phyloP scores from a whole-genome alignment of 2,329 filamentous ascomycete species.

The Fusarium subtropicale region DNA sequence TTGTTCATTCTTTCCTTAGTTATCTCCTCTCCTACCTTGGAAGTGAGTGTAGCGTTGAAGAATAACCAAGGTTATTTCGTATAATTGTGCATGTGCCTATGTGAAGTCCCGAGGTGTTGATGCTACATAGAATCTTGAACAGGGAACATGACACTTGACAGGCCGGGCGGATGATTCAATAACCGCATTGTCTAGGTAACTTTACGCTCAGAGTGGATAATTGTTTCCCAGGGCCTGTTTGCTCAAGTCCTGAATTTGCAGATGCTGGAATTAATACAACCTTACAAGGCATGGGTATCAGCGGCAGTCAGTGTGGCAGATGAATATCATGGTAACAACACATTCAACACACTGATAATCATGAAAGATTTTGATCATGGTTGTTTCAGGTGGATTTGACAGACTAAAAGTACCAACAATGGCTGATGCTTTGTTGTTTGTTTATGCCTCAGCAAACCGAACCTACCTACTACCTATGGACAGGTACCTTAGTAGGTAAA shows the following conservation, averaged over 20 bases:
- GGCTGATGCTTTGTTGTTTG: constrained; percentile 16
- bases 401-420: constrained; percentile 22
- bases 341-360: constrained; percentile 25
- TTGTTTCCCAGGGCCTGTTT: constrained; percentile 8
- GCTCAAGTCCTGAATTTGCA: neutral
- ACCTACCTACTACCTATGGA: neutral
- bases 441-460: constrained; percentile 37
- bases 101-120: constrained; percentile 12
- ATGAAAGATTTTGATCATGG: constrained; percentile 22
- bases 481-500: neutral
- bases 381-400: constrained; percentile 25
- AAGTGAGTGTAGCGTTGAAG: neutral
- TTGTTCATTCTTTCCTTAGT: neutral
- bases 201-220: constrained; percentile 26
- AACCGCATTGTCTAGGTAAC: constrained; percentile 2
- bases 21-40: neutral
- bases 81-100: constrained; percentile 31
- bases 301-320: constrained; percentile 9
- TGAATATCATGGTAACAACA: neutral
- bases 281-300: constrained; percentile 14
- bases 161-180: constrained; percentile 19
- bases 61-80: constrained; percentile 13
- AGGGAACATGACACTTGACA: constrained; percentile 10
- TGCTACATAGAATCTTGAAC: constrained; percentile 6
- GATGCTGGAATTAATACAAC: constrained; percentile 11